These are phyloP conservation scores for Sparassis latifolia DNA, from an alignment of 1,284 basidiomycete genomes.

Conservation along the genomic window DNA sequence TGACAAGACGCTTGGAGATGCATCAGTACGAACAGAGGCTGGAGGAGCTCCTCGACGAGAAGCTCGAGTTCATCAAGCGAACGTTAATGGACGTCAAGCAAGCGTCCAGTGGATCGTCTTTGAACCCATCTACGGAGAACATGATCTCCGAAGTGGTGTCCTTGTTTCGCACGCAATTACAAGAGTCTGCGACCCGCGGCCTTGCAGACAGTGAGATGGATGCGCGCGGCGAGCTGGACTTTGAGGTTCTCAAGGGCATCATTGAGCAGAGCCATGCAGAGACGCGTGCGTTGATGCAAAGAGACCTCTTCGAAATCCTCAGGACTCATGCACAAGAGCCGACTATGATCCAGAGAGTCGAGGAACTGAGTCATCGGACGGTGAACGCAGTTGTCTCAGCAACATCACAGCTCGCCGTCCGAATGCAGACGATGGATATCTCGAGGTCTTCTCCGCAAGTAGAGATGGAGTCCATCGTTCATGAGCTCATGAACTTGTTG, in stretches of 20 bases:
- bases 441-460: slow-evolving; percentile 29
- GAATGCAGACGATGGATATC: slow-evolving; percentile 47
- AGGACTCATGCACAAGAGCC: slow-evolving; percentile 19
- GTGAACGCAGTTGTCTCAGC: slow-evolving; percentile 51
- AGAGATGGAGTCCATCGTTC: slow-evolving; percentile 51
- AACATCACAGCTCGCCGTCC: slow-evolving; percentile 53
- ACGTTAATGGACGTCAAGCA: slow-evolving; percentile 16
- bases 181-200: slow-evolving; percentile 49
- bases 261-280: slow-evolving; percentile 64
- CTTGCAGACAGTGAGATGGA: slow-evolving; percentile 64
- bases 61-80: slow-evolving; percentile 43
- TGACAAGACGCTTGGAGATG: slow-evolving; percentile 50
- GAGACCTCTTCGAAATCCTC: slow-evolving; percentile 45
- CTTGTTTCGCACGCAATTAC: slow-evolving; percentile 60
- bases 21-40: slow-evolving; percentile 54
- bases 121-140: slow-evolving; percentile 44
- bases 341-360: slow-evolving; percentile 34
- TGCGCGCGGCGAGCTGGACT: slow-evolving; percentile 69
- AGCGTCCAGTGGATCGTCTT: slow-evolving; percentile 12
- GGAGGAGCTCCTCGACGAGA: slow-evolving; percentile 58
- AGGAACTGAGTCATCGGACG: slow-evolving; percentile 50
- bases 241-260: slow-evolving; percentile 65
- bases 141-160: slow-evolving; percentile 61
- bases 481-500: slow-evolving; percentile 52
- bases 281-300: slow-evolving; percentile 47